Evolutionary conservation across 225 moss, liverwort and hornwort species (phyloP), one percentile per base, ranked within the genome.

Genomic region (Physcomitrellopsis africana): DNA sequence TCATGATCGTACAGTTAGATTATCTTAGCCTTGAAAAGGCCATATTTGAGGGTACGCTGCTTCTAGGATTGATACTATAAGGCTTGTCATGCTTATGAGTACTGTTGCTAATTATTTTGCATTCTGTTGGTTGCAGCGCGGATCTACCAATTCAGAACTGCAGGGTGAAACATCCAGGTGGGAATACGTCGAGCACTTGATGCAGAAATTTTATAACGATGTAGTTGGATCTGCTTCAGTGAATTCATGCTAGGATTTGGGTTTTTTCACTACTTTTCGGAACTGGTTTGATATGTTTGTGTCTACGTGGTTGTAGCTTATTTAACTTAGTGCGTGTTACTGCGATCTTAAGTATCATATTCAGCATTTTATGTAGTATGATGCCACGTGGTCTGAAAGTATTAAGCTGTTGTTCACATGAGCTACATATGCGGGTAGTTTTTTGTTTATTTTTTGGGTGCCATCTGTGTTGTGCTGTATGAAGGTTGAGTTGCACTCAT

Each of bases 41-140:
- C 11, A 56, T 29, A 54, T 77, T 48, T 70, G 48, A 72, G 48
- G 32, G 48, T 51, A 52, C 51, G 49, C 14, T 63, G 57, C 59
- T 13, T 51, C 57, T 62, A 56, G n/a, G 58, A 64, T 78, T 60
- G 66, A 27, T 66, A 47, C 23, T 23, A 56, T 24, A 59, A 18
- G 58, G 29, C 41, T 56, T 72, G 49, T 72, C 14, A 59, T 58
- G n/a, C 16, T 62, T 73, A 41, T 73, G 26, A 47, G 60, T 51
- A 20, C 22, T 11, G 15, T 32, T 56, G 66, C 69, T 69, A 55
- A 74, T 68, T 74, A 51, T 74, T 62, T 32, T 54, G 45, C 54
- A n/a, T 48, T 55, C 69, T 77, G 59, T 61, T 81, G 45, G 54
- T 76, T 77, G 74, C 77, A 84, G 84, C 61, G 77, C 54, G 80